A percentile compares a stretch with the other conserved stretches of the same genome.
phyloP scores from a whole-genome alignment of 2,329 filamentous ascomycete genomes.

The Colletotrichum sublineola region DNA sequence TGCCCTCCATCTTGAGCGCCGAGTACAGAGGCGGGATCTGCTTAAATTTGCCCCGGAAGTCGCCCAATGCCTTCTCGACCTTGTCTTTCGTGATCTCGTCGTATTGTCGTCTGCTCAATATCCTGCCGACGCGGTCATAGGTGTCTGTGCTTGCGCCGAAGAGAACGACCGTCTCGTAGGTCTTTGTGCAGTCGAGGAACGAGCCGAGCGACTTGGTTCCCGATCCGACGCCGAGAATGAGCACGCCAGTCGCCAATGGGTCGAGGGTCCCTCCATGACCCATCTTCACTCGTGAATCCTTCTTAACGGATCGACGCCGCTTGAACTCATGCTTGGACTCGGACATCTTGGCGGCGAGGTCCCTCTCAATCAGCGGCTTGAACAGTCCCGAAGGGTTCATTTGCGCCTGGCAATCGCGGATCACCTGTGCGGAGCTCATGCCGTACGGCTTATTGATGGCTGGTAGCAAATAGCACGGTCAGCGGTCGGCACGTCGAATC shows the following conservation, averaged over 20 bases:
- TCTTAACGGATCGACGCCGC: slow-evolving; percentile 69
- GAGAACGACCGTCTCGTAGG: slow-evolving; percentile 88
- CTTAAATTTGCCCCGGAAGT: slow-evolving; percentile 85
- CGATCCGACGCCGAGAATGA: slow-evolving; percentile 88
- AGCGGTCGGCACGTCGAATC: slow-evolving; percentile 11
- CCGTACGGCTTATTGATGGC: slow-evolving; percentile 93
- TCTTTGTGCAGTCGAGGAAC: slow-evolving; percentile 92
- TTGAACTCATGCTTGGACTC: slow-evolving; percentile 72
- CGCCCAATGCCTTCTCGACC: slow-evolving; percentile 81
- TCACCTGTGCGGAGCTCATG: slow-evolving; percentile 88
- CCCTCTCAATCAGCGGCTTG: slow-evolving; percentile 78
- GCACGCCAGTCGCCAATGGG: slow-evolving; percentile 91
- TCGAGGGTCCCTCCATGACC: slow-evolving; percentile 97
- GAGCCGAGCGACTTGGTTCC: slow-evolving; percentile 86
- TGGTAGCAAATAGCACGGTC: slow-evolving; percentile 52
- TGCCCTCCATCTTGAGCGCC: slow-evolving; percentile 92
- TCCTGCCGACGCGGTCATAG: slow-evolving; percentile 88
- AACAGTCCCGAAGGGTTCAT: slow-evolving; percentile 89
- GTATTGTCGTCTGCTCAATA: slow-evolving; percentile 81
- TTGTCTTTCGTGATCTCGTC: slow-evolving; percentile 83
- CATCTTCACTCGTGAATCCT: slow-evolving; percentile 83
- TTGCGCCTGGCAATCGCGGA: slow-evolving; percentile 86
- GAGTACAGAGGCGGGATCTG: slow-evolving; percentile 95
- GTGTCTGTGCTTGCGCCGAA: slow-evolving; percentile 95
- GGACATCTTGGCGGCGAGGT: slow-evolving; percentile 66